Evolutionary conservation across 345 rosid species (phyloP), one percentile per base, ranked within the genome.

Genomic region (Eutrema japonicum): DNA sequence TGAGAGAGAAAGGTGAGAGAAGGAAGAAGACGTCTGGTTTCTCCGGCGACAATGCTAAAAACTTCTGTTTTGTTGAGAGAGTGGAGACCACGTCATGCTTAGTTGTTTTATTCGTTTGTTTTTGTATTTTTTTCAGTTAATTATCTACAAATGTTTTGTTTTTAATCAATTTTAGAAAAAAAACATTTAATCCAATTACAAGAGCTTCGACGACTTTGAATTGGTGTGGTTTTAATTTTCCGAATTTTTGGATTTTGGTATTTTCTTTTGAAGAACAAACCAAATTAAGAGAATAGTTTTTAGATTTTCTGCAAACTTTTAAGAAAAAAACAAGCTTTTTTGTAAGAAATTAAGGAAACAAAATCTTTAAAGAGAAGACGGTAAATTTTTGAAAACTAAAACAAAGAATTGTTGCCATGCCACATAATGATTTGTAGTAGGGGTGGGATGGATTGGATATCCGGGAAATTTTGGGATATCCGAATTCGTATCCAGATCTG

Each of bases 21-120:
- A 26, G n/a, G 42, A 54, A 65, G 78, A 66, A 74, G 56, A 53
- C 45, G 45, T 52, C 43, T 75, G 68, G 32, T 27, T 45, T 60
- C 45, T 14, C 79, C 79, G 79, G 79, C 59, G 74, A 76, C 27
- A 18, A 8, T 41, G 61, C 32, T 41, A 4, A 63, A 18, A 46
- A 1, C 8, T 30, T 57, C 73, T 58, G 78, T 18, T 18, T 18
- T 18, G 22, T 18, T 18, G 22, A 18, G 77, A 65, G 47, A 69
- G 79, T 69, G 74, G 75, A 76, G 75, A 70, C 71, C 79, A 76
- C 79, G 75, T 62, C 69, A 75, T 66, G 55, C 74, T 53, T 42
- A 4, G 40, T 45, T 66, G 52, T 13, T 41, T 64, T 5, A 7
- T 7, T 53, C 10, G 6, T 32, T 70, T 37, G 0, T 42, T 68